phyloP scores from a whole-genome alignment of 352 stramenopile species.

The Phytopythium ostracodes region DNA sequence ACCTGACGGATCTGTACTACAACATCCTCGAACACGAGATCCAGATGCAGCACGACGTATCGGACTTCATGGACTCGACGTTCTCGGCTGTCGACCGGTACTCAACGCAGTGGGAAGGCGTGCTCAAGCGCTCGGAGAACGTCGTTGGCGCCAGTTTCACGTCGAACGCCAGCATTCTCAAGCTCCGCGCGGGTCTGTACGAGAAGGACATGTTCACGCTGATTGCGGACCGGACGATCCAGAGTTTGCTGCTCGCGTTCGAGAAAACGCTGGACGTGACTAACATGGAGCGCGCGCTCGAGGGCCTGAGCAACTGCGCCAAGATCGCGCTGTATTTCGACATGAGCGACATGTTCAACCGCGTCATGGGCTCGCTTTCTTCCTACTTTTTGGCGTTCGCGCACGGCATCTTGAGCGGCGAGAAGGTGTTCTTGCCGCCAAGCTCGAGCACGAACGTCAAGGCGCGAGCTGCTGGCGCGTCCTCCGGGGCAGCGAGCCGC shows the following conservation, averaged over 20 bases:
- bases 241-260: constrained; percentile 76
- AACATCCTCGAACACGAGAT: constrained; percentile 84
- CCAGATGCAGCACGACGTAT: constrained; percentile 88
- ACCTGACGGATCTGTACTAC: constrained; percentile 72
- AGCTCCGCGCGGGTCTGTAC: constrained; percentile 78
- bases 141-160: constrained; percentile 86
- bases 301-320: constrained; percentile 78
- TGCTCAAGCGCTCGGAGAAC: constrained; percentile 84
- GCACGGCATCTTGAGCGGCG: constrained; percentile 76
- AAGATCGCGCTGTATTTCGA: constrained; percentile 86
- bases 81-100: constrained; percentile 76
- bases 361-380: constrained; percentile 71
- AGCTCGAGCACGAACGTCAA: constrained; percentile 24
- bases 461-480: constrained; percentile 11
- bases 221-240: constrained; percentile 74
- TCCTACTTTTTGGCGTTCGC: constrained; percentile 86
- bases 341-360: constrained; percentile 79
- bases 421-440: constrained; percentile 75
- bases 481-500: constrained; percentile 5
- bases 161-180: constrained; percentile 81
- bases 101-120: constrained; percentile 84
- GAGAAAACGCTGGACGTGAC: constrained; percentile 80
- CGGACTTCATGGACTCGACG: constrained; percentile 65
- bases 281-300: constrained; percentile 81
- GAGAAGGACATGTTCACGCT: constrained; percentile 89